Conservation (phyloP, 2,329 filamentous ascomycete species). For the Tolypocladium pustulatum region DNA sequence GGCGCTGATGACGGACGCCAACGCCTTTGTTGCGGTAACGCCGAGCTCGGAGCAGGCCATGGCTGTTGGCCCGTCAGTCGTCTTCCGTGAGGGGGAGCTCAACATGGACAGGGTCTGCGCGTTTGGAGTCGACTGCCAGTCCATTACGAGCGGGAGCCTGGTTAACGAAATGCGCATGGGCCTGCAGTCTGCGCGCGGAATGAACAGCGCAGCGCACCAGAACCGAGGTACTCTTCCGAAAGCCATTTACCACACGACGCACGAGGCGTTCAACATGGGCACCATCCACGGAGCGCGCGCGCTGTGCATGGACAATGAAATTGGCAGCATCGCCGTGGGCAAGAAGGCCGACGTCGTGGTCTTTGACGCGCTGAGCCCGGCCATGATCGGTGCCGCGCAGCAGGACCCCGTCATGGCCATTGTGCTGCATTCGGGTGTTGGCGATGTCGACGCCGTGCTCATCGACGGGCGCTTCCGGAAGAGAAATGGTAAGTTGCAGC, state of each 20-base stretch:
- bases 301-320: constrained; percentile 25
- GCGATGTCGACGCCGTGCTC: constrained; percentile 37
- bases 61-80: background rate
- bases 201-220: constrained; percentile 5
- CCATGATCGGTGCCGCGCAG: constrained; percentile 7
- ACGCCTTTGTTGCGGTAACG: constrained; percentile 2
- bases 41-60: background rate
- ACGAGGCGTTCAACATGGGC: constrained; percentile 36
- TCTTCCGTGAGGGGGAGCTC: background rate
- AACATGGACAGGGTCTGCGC: background rate
- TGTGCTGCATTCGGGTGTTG: constrained; percentile 38
- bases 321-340: constrained; percentile 34
- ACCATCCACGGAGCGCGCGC: constrained; percentile 35
- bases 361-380: constrained; percentile 23
- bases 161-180: constrained; percentile 3
- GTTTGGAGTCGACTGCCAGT: constrained; percentile 9
- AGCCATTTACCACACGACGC: constrained; percentile 9
- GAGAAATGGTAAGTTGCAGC: background rate
- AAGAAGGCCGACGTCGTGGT: constrained; percentile 34
- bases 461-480: constrained; percentile 13
- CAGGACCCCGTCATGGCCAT: constrained; percentile 41
- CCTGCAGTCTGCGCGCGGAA: constrained; percentile 8
- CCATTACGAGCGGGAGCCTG: constrained; percentile 17
- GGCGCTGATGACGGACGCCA: constrained; percentile 16
- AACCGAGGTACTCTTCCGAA: background rate